Evolutionary conservation across 2,329 filamentous ascomycete species (phyloP), one percentile per base, ranked within the genome.

Genomic region (Colletotrichum tamarilloi): DNA sequence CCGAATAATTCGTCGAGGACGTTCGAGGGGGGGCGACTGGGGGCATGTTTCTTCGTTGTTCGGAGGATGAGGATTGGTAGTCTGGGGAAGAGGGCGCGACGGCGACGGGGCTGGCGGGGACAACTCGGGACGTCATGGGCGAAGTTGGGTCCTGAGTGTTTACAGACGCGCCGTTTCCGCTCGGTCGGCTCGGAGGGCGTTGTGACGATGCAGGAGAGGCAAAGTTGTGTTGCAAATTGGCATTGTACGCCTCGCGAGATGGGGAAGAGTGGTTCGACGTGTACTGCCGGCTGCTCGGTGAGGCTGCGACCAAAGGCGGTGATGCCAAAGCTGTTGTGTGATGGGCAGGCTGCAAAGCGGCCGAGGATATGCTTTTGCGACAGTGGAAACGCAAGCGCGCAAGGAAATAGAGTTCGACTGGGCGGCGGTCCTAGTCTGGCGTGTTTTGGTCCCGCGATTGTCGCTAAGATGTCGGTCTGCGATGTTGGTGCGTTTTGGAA

Each of bases 21-120:
- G 94, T 95, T 79, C 95, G 91, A 46, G 94, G 94, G 60, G 94
- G 95, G 68, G 93, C 92, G 77, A 94, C 88, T 28, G 94, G 92
- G 66, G 93, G 91, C 85, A 88, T 91, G 82, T 86, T 89, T 83
- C 84, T 89, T 84, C 86, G 85, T 78, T 87, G 86, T 78, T 88
- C 87, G 74, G 86, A 84, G 69, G 85, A 78, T 24, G 85, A 78
- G 32, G 84, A 81, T 52, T 85, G 81, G 57, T 87, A 84, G 59
- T 88, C 84, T 72, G 83, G 77, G 32, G 84, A 80, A 26, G 81
- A 77, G 19, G 85, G 81, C 55, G 84, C 75, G 75, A 84, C 79
- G 59, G 82, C 79, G 52, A 85, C 80, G 42, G 84, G 83, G 70
- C 84, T 84, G 63, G 84, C 81, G 76, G 86, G 78, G 66, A 86